Percentiles rank a stretch among this genome's conserved stretches.
Conservation (phyloP, 192 early-diverging fungal genomes). For the Gorgonomyces haynaldii region DNA sequence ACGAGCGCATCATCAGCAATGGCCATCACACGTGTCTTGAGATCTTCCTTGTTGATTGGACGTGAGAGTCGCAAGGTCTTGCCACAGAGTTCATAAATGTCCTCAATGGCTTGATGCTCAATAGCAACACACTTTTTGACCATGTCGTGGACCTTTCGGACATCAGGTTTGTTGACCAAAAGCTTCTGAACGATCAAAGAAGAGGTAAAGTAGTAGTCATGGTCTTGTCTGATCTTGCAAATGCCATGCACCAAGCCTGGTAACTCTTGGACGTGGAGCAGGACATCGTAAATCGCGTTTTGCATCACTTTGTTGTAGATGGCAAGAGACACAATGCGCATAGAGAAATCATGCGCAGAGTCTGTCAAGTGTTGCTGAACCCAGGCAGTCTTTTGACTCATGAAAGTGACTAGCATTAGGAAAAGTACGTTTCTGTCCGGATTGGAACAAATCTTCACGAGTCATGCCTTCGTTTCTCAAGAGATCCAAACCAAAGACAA, state of each 20-base stretch:
- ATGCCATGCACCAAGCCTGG: constrained; percentile 5
- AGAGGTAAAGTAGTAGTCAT: background rate
- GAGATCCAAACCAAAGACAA: constrained; percentile 73
- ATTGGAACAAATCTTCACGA: background rate
- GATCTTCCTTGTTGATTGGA: background rate
- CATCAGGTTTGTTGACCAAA: constrained; percentile 1
- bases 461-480: background rate
- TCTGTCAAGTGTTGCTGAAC: constrained; percentile 1
- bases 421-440: background rate
- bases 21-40: background rate
- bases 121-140: background rate
- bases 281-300: background rate
- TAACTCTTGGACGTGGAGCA: constrained; percentile 1
- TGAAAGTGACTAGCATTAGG: background rate
- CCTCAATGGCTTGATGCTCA: background rate
- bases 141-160: background rate
- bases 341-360: background rate
- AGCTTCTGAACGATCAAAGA: background rate
- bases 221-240: background rate
- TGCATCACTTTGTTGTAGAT: background rate
- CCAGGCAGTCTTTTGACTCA: constrained; percentile 6
- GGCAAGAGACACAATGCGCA: background rate
- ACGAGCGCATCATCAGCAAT: background rate
- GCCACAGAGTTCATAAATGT: background rate
- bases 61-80: background rate